These are phyloP conservation scores for Colletotrichum lindemuthianum DNA, from an alignment of 2,329 filamentous ascomycete species.

Conservation along the genomic window DNA sequence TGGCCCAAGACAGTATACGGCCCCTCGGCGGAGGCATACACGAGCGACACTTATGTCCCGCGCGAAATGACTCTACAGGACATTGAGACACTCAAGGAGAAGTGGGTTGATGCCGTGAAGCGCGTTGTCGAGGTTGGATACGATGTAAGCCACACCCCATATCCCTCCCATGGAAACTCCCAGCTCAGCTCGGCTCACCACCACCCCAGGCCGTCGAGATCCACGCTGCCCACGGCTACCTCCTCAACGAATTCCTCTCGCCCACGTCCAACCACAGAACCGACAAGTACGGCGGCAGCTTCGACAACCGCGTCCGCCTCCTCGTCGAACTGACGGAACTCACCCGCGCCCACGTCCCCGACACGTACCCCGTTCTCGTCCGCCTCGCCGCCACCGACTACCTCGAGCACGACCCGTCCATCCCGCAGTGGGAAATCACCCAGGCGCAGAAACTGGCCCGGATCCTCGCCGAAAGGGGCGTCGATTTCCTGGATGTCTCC, in stretches of 20 bases:
- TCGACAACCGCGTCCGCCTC: conserved; percentile 56
- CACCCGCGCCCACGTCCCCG: conserved; percentile 68
- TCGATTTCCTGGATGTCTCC: conserved; percentile 79
- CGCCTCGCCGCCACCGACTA: conserved; percentile 78
- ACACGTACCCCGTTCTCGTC: conserved; percentile 74
- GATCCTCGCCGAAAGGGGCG: conserved; percentile 69
- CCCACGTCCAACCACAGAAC: conserved; percentile 56
- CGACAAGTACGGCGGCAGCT: conserved; percentile 57
- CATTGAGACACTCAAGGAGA: conserved; percentile 70
- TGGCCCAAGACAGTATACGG: conserved; percentile 54
- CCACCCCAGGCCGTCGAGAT: conserved; percentile 28
- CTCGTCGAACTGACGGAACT: conserved; percentile 61
- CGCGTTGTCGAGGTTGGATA: conserved; percentile 71
- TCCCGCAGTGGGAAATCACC: conserved; percentile 71
- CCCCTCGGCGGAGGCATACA: conserved; percentile 39
- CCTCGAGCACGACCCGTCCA: conserved; percentile 67
- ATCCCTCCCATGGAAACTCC: too few species aligned
- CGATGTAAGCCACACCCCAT: conserved; percentile 51
- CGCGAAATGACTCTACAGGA: conserved; percentile 71
- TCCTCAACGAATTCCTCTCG: conserved; percentile 57
- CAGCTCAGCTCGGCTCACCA: not conserved
- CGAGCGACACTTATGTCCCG: conserved; percentile 42
- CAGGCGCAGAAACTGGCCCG: conserved; percentile 71
- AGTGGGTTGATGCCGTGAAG: conserved; percentile 64
- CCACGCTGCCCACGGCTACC: conserved; percentile 59